Conservation (phyloP, 805 yeast species). For the Candida insectorum region DNA sequence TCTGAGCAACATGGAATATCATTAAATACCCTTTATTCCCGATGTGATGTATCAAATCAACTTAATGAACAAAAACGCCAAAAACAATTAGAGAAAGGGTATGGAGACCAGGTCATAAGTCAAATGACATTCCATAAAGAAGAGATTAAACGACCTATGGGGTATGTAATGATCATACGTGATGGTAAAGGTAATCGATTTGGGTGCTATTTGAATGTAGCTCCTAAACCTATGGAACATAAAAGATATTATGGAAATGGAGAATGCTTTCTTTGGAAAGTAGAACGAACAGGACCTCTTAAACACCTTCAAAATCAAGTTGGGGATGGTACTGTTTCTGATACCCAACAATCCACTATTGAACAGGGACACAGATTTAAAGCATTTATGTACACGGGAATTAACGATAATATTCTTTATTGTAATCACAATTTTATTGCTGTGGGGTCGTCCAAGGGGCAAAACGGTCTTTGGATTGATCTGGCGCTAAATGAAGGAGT, state of each 20-base stretch:
- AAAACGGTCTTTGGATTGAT: slow-evolving; percentile 88
- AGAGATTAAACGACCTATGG: slow-evolving; percentile 41
- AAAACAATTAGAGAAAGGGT: slow-evolving; percentile 25
- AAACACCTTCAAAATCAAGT: too few relatives aligned
- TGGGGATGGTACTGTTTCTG: not conserved
- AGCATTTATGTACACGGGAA: slow-evolving; percentile 85
- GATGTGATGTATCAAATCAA: slow-evolving; percentile 45
- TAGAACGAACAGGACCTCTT: slow-evolving; percentile 31
- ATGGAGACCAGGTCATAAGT: slow-evolving; percentile 31
- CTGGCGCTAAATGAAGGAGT: slow-evolving; percentile 73
- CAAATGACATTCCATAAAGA: slow-evolving; percentile 21
- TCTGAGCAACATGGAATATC: slow-evolving; percentile 92
- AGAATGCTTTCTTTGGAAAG: slow-evolving; percentile 89
- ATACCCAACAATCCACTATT: not conserved
- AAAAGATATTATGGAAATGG: slow-evolving; percentile 88
- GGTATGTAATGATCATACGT: slow-evolving; percentile 70
- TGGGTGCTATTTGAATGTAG: slow-evolving; percentile 79
- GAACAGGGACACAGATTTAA: slow-evolving; percentile 42
- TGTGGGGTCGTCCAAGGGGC: slow-evolving; percentile 90
- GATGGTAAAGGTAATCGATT: slow-evolving; percentile 64
- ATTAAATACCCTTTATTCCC: slow-evolving; percentile 68
- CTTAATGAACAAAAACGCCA: slow-evolving; percentile 17
- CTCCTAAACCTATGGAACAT: slow-evolving; percentile 65
- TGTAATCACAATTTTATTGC: slow-evolving; percentile 76
- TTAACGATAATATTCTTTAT: slow-evolving; percentile 81